Percentiles rank a stretch among this genome's conserved stretches.
phyloP scores from a whole-genome alignment of 2,329 filamentous ascomycete species.

The Fusarium odoratissimum region DNA sequence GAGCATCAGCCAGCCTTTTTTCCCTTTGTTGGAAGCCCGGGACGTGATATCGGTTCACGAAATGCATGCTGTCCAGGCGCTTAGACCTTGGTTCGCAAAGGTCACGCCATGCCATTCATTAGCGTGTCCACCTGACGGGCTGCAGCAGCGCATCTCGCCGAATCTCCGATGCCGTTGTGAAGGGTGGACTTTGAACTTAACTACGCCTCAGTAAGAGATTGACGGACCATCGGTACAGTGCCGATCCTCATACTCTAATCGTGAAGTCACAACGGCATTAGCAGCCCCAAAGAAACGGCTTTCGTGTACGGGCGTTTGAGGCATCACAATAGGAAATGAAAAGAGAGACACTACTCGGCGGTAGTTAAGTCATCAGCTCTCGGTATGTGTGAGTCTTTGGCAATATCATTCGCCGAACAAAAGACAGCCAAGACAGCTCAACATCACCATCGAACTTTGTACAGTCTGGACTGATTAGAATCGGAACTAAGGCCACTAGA shows the following conservation, averaged over 20 bases:
- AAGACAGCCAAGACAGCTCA: not conserved
- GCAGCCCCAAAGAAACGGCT: not conserved
- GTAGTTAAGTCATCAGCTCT: no score
- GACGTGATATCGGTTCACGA: not conserved
- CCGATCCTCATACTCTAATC: not conserved
- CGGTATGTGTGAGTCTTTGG: rapidly evolving
- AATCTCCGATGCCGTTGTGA: not conserved
- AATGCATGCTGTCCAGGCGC: not conserved
- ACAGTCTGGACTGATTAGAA: not conserved
- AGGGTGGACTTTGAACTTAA: rapidly evolving
- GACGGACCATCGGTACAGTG: no score
- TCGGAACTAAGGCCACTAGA: not conserved
- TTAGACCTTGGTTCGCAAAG: no score
- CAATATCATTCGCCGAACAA: not conserved
- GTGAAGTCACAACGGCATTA: not conserved
- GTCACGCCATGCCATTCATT: not conserved
- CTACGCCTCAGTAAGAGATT: rapidly evolving
- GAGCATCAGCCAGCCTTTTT: not conserved
- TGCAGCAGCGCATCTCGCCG: not conserved
- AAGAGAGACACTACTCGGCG: not conserved
- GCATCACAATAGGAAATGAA: not conserved
- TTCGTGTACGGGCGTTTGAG: rapidly evolving
- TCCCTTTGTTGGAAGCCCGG: rapidly evolving
- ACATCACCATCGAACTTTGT: not conserved
- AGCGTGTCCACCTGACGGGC: not conserved